Conservation (phyloP, 805 yeast genomes). For the Saturnispora diversa region DNA sequence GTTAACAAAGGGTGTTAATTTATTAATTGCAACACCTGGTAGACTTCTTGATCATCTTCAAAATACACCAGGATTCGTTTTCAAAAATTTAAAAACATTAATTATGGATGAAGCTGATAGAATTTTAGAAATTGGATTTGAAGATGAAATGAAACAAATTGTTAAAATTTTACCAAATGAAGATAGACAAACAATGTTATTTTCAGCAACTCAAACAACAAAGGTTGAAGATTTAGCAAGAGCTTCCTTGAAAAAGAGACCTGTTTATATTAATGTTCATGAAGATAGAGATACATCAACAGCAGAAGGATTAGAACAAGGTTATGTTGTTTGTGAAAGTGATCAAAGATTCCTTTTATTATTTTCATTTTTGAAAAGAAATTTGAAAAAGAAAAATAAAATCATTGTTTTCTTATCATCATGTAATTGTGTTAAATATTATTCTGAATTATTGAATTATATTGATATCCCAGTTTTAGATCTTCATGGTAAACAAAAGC, state of each 20-base stretch:
- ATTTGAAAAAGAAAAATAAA: conserved; percentile 86
- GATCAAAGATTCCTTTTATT: conserved; percentile 86
- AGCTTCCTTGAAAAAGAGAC: conserved; percentile 90
- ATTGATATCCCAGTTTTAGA: conserved; percentile 96
- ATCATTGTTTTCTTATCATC: conserved; percentile 92
- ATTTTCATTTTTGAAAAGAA: conserved; percentile 89
- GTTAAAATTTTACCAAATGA: conserved; percentile 87
- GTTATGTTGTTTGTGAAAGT: conserved; percentile 94
- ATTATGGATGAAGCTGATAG: conserved; percentile 98
- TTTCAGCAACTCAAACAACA: conserved; percentile 99
- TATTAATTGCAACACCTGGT: conserved; percentile 96
- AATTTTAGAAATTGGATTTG: conserved; percentile 95
- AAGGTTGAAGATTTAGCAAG: conserved; percentile 98
- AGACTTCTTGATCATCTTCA: conserved; percentile 93
- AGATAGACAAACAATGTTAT: conserved; percentile 91
- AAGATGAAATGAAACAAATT: conserved; percentile 97
- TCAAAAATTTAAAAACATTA: conserved; percentile 88
- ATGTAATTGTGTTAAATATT: conserved; percentile 94
- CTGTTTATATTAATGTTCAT: conserved; percentile 88
- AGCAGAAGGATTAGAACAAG: conserved; percentile 96
- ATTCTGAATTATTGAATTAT: conserved; percentile 89
- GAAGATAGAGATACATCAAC: conserved; percentile 78
- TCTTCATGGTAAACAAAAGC: conserved; percentile 96
- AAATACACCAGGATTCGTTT: conserved; percentile 88
- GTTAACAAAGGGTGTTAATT: conserved; percentile 84